Percentiles rank a stretch among this genome's conserved stretches.
Evolutionary conservation across 1,139 yeast species (phyloP).

Genomic region (Yamadazyma oceani): DNA sequence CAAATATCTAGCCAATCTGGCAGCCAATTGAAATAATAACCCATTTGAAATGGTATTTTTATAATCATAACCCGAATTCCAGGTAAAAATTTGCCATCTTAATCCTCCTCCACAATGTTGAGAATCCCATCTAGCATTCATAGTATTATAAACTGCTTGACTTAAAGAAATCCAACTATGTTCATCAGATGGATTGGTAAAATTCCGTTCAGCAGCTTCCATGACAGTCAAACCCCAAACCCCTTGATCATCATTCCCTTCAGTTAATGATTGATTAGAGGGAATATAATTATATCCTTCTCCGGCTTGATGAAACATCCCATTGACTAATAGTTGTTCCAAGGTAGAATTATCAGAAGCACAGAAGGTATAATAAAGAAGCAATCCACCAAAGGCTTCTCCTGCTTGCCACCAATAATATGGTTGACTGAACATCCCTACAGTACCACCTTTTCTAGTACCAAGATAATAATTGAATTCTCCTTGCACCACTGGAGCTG

Average conservation of each 20-base stretch:
- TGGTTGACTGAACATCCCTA: slow-evolving; percentile 59
- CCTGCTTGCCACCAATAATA: slow-evolving; percentile 79
- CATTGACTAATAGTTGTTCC: slow-evolving; percentile 37
- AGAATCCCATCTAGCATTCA: slow-evolving; percentile 75
- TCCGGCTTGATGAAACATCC: slow-evolving; percentile 55
- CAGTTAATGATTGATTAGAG: slow-evolving; percentile 57
- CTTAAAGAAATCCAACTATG: slow-evolving; percentile 71
- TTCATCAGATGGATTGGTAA: slow-evolving; percentile 44
- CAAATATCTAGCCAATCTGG: slow-evolving; percentile 74
- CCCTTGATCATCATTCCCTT: slow-evolving; percentile 74
- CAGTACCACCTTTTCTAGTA: slow-evolving; percentile 50
- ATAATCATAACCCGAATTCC: slow-evolving; percentile 76
- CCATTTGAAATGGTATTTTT: slow-evolving; percentile 81
- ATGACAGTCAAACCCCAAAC: slow-evolving; percentile 65
- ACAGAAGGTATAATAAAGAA: slow-evolving; percentile 54
- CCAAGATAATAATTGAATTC: slow-evolving; percentile 62
- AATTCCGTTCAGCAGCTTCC: slow-evolving; percentile 63
- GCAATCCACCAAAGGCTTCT: slow-evolving; percentile 62
- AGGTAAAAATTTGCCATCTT: slow-evolving; percentile 82
- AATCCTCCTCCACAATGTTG: slow-evolving; percentile 70
- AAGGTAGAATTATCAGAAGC: slow-evolving; percentile 42
- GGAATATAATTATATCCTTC: slow-evolving; percentile 54
- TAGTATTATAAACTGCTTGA: slow-evolving; percentile 74
- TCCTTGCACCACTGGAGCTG: slow-evolving; percentile 47
- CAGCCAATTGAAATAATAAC: slow-evolving; percentile 72